Evolutionary conservation across 78 protist genomes (phyloP), one percentile per base, ranked within the genome.

Genomic region (Monocercomonoides exilis): DNA sequence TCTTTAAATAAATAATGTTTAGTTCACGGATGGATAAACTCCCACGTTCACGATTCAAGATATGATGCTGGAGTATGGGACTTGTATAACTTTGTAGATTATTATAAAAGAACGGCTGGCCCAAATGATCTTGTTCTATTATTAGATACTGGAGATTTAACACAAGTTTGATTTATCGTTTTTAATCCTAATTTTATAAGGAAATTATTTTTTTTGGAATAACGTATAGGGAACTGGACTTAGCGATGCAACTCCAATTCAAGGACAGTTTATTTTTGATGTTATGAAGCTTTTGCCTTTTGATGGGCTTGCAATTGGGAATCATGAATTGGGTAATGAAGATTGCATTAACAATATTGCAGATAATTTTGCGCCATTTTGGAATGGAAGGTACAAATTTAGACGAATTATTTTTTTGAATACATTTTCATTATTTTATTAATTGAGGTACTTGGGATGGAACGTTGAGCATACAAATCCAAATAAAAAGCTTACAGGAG

Each of bases 191-290:
- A n/a, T n/a, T n/a, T n/a, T n/a, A n/a, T n/a, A n/a, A n/a, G n/a
- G n/a, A n/a, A n/a, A n/a, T n/a, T n/a, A n/a, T n/a, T n/a, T n/a
- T n/a, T n/a, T n/a, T n/a, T n/a, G n/a, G n/a, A n/a, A n/a, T n/a
- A n/a, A n/a, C n/a, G 38, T 63, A 36, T 84, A 87, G 43, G 89
- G 89, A 2, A 87, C 89, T 29, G 89, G 89, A 1, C 33, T 87
- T 35, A 43, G 77, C 1, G 89, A 87, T 33, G 63, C 34, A 2
- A 77, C 85, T n/a, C 77, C 4, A 5, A 35, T 33, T 5, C 2
- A 34, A 33, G 89, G 89, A 32, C 43, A 3, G 1, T 80, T 87
- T 2, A 38, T 87, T 21, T 41, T 87, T 1, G 35, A 87, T 35
- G 77, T 84, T 1, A 45, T 45, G 2, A 64, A 54, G 4, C 33